Conservation (phyloP, 179 eudicot species). For the Spergularia azorica region DNA sequence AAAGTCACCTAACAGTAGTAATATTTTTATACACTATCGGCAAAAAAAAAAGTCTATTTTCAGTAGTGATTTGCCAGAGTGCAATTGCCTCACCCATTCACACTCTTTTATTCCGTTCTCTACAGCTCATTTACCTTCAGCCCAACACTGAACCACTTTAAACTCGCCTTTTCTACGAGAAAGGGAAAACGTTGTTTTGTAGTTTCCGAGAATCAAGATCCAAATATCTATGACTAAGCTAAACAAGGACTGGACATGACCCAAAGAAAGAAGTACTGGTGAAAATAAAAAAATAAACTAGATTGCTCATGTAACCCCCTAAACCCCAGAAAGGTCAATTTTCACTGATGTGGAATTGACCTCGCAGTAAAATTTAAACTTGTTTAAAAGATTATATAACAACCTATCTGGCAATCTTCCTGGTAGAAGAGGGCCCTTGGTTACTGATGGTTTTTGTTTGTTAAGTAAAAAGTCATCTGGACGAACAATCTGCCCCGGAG, state of each 20-base stretch:
- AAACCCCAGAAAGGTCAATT: background rate
- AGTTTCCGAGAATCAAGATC: no score
- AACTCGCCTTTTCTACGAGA: no score
- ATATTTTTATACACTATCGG: no score
- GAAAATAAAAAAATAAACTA: background rate
- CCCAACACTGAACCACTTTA: no score
- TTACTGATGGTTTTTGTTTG: conserved; percentile 59
- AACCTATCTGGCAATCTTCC: conserved; percentile 51
- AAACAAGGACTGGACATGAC: background rate
- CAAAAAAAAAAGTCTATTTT: background rate
- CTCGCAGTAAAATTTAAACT: background rate
- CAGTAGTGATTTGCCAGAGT: no score
- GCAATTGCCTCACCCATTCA: no score
- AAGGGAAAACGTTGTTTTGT: no score
- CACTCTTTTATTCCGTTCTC: no score
- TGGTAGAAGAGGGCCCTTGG: conserved; percentile 38
- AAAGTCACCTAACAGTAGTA: no score
- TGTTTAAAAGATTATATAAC: conserved; percentile 5
- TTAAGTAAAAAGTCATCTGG: conserved; percentile 71
- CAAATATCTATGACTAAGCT: background rate
- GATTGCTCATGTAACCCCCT: background rate
- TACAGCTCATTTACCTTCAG: no score
- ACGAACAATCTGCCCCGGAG: conserved; percentile 90
- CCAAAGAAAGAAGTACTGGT: background rate
- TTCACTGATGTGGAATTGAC: background rate